Evolutionary conservation across 495 filamentous ascomycete species (phyloP), one percentile per base, ranked within the genome.

Genomic region (Gamarada debralockiae): DNA sequence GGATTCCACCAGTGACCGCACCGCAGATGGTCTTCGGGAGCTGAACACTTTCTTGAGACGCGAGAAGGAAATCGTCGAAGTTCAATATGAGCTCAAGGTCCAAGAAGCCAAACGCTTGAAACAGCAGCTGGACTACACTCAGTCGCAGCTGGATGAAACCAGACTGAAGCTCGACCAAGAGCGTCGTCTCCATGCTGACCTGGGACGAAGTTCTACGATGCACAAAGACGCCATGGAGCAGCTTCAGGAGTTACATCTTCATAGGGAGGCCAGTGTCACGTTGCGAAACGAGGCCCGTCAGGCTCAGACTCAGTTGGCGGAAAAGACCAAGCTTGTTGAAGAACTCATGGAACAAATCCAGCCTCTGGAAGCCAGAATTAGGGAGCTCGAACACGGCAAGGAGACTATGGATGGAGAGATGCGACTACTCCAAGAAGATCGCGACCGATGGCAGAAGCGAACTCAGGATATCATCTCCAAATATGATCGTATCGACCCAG

Each of bases 51-150:
- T 90, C 68, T 72, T 97, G 48, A 84, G 95, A n/a, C 83, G 88
- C 39, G 95, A 97, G 71, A 97, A 97, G 71, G 92, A 97, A 61
- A 97, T 99, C 59, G 83, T 97, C 3, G 92, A 97, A 52, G 89
- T 96, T 6, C 92, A 97, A 62, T 89, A 89, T 53, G 90, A 97
- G 56, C 77, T 96, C 27, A 89, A 89, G 42, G 72, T 84, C 0
- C 87, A 96, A 62, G 93, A 97, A 63, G 75, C 79, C 47, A 95
- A 90, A 66, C 80, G 95, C 23, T 70, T 96, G 3, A 86, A 91
- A 55, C 90, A 97, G 50, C 90, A 97, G 58, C 75, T 97, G 17
- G 86, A 95, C 46, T 88, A 96, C 69, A 76, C 85, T 13, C 89
- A 89, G 56, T 79, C 81, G 18, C 86, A 95, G 62, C 82, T 97